Base-by-base conservation (phyloP, 2,329 filamentous ascomycete genomes). In the Neofusicoccum cordaticola region DNA sequence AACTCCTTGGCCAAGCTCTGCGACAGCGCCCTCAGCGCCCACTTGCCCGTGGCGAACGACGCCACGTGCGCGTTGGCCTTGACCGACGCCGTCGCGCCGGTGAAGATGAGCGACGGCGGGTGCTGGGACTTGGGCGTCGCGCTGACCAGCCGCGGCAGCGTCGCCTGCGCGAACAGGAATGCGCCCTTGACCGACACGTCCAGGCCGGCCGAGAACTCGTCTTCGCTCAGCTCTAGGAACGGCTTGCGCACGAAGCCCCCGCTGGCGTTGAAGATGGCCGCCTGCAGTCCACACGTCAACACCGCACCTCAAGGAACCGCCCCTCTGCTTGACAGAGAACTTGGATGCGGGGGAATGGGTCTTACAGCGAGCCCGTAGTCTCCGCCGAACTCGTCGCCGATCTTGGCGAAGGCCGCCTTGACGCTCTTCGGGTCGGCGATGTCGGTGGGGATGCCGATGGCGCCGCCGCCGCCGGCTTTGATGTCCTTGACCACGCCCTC, bases 1-100 rank as follows among this genome's bases (percentile, higher is more conserved):
- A 95, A 97, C 75, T 97, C 93, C 64, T 90, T 85, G 0, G 92
- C 90, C 31, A 96, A 81, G 39, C 86, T 90, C 76, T 94, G 91
- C 0, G 85, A 84, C 58, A 96, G 78, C 0, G 89, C 91, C 37
- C 93, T 84, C 69, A 90, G 80, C 3, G 91, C 92, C 74, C 92
- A 96, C 75, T 96, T 96, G 34, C 89, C 90, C 2, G 88, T 86
- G 0, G 92, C 89, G 72, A 97, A 96, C 7, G 85, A 79, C 1
- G 87, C 81, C 75, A 92, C 90, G 12, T 81, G 80, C 0, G 91
- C 87, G 11, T 87, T 89, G 3, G 90, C 90, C 71, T 88, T 90
- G 17, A 94, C 69, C 0, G 89, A 91, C 0, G 92, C 93, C 0
- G 93, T 96, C 0, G 93, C 92, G 37, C 93, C 93, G 0, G 93